Conservation (phyloP, 768 basidiomycete species). For the Tylopilus sp. region DNA sequence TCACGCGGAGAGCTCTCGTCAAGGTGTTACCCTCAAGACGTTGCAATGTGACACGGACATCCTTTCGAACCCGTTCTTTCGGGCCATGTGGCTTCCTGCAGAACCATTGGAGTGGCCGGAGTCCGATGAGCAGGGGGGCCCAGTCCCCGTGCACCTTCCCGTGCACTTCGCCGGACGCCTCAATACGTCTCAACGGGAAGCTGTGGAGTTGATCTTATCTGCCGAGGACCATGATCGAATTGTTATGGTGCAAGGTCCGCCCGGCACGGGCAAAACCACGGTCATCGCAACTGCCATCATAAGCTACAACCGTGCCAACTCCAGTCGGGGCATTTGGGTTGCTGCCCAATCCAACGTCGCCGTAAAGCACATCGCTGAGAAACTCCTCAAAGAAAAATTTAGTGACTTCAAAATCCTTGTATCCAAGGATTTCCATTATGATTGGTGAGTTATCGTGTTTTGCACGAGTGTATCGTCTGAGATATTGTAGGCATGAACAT, state of each 20-base stretch:
- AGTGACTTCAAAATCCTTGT: conserved; percentile 39
- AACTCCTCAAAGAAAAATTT: conserved; percentile 33
- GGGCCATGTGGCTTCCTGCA: conserved; percentile 26
- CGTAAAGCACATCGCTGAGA: conserved; percentile 53
- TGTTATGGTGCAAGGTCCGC: conserved; percentile 35
- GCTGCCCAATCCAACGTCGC: conserved; percentile 50
- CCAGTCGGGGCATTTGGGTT: conserved; percentile 33
- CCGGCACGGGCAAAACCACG: conserved; percentile 44
- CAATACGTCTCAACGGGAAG: conserved; percentile 28
- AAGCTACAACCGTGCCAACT: conserved; percentile 17
- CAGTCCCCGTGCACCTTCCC: neutral
- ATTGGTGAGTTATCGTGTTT: conserved; percentile 35
- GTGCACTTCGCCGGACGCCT: conserved; percentile 7
- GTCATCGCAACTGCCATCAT: conserved; percentile 38
- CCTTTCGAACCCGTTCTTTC: conserved; percentile 24
- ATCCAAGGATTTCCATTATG: conserved; percentile 45
- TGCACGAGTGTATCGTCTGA: neutral
- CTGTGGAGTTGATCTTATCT: conserved; percentile 29
- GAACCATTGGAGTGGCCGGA: conserved; percentile 16
- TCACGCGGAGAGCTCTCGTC: conserved; percentile 43
- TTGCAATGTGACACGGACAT: conserved; percentile 19
- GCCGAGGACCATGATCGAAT: conserved; percentile 17
- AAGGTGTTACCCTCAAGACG: conserved; percentile 17
- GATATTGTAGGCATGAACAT: conserved; percentile 45
- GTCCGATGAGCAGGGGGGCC: neutral